phyloP scores from a whole-genome alignment of 768 basidiomycete species.

The Naganishia kalamii region DNA sequence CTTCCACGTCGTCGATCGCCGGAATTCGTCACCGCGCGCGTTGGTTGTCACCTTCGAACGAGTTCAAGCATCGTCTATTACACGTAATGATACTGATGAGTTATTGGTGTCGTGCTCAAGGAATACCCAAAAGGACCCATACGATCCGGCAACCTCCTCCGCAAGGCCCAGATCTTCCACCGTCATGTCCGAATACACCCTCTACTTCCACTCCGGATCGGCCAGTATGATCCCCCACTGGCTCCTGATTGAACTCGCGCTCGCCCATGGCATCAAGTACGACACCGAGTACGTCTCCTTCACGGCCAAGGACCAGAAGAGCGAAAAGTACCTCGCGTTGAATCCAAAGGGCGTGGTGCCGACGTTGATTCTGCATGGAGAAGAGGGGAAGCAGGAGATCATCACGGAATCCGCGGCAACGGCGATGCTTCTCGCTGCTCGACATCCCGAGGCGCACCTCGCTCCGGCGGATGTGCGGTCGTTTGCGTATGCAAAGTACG shows the following conservation, averaged over 20 bases:
- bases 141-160: too few species aligned
- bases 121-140: too few species aligned
- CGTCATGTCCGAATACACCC: not conserved
- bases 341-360: slow-evolving; percentile 25
- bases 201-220: slow-evolving; percentile 3
- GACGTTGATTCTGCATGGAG: not conserved
- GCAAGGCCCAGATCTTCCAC: not conserved
- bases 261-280: not conserved
- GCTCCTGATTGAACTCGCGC: slow-evolving; percentile 7
- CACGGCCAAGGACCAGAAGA: not conserved
- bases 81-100: too few species aligned
- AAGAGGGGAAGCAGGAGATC: not conserved
- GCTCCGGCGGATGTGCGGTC: slow-evolving; percentile 10
- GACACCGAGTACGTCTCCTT: not conserved
- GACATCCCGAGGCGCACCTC: slow-evolving; percentile 17
- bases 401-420: slow-evolving; percentile 21
- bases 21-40: too few species aligned
- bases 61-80: too few species aligned
- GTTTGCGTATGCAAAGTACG: slow-evolving; percentile 10
- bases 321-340: not conserved
- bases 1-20: too few species aligned
- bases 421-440: slow-evolving; percentile 19
- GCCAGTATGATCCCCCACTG: slow-evolving; percentile 14
- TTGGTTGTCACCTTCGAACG: too few species aligned
- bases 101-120: too few species aligned